Evolutionary conservation across 208 protist genomes (phyloP), one percentile per base, ranked within the genome.

Genomic region (Crithidia expoeki): DNA sequence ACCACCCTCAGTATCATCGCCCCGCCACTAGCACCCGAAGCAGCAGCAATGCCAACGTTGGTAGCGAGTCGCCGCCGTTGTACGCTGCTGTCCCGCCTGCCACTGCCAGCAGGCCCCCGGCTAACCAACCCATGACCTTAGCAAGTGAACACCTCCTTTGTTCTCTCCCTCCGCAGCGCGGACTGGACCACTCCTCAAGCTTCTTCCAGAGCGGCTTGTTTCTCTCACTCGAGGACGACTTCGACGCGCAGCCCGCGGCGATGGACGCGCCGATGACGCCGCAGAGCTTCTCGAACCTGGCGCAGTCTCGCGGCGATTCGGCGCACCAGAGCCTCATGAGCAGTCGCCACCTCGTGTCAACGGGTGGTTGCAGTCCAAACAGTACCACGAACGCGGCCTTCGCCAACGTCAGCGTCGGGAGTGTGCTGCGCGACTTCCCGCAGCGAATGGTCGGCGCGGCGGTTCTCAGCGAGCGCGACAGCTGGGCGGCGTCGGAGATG

Each of bases 181-280:
- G 34, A 16, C 61, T 57, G 23, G 44, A 23, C 27, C 27, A 42
- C 30, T 51, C 55, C 9, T 11, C 49, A 1, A 42, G 61, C 28
- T 59, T 77, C 28, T 71, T 81, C 14, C 74, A 83, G 36, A 68
- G 66, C 30, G 57, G 70, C 0, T 56, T 76, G n/a, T 58, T 75
- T 36, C 60, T 74, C 25, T 65, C 64, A 25, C 28, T 70, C 14
- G 66, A 81, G 16, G 49, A 67, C 17, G 72, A 75, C 19, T 70
- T 74, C 12, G 77, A 67, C 30, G 10, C 64, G 40, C 57, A 27
- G 56, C 12, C 64, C 0, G 19, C 36, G 30, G 67, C 76, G 23
- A 34, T 80, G 53, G 76, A 81, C 49, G 79, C 59, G 42, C 83
- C 83, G 25, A 88, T 88, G 74, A 88, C 83, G 21, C 76, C 79